A percentile compares a stretch with the other conserved stretches of the same genome.
These are phyloP conservation scores for Penicillium sp. DNA, from an alignment of 2,329 filamentous ascomycete species.

Conservation along the genomic window DNA sequence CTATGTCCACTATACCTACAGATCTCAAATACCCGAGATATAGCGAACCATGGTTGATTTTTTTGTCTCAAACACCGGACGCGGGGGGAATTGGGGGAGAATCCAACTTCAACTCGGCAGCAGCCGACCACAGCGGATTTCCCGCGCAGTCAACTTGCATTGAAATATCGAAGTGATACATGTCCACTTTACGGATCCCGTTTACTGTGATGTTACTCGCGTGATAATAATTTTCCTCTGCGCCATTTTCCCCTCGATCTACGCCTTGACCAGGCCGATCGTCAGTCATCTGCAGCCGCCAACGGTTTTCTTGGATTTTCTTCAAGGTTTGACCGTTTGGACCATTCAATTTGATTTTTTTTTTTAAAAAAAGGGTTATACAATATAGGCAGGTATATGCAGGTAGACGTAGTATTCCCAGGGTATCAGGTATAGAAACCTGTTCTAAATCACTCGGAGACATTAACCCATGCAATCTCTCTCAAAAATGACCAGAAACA, in stretches of 20 bases:
- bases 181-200: not conserved
- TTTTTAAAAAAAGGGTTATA: not conserved
- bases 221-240: slow-evolving; percentile 3
- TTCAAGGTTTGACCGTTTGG: slow-evolving; percentile 6
- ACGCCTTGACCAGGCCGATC: slow-evolving; percentile 8
- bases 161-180: not conserved
- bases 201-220: not conserved
- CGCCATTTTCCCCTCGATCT: slow-evolving; percentile 8
- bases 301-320: slow-evolving; percentile 14
- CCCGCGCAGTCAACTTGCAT: slow-evolving; percentile 7
- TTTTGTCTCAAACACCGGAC: not conserved
- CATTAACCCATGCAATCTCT: not conserved
- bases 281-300: slow-evolving; percentile 15
- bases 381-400: not conserved
- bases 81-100: not conserved
- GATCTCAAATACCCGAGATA: not conserved
- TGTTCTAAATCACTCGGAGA: not conserved
- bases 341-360: not conserved
- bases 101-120: slow-evolving; percentile 2
- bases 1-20: too few relatives aligned
- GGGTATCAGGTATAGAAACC: not conserved
- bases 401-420: not conserved
- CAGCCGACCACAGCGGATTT: slow-evolving; percentile 2
- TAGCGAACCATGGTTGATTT: slow-evolving; percentile 13
- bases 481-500: not conserved